phyloP scores from a whole-genome alignment of 305 asterid genomes.

The Solanum aculeatissimum region DNA sequence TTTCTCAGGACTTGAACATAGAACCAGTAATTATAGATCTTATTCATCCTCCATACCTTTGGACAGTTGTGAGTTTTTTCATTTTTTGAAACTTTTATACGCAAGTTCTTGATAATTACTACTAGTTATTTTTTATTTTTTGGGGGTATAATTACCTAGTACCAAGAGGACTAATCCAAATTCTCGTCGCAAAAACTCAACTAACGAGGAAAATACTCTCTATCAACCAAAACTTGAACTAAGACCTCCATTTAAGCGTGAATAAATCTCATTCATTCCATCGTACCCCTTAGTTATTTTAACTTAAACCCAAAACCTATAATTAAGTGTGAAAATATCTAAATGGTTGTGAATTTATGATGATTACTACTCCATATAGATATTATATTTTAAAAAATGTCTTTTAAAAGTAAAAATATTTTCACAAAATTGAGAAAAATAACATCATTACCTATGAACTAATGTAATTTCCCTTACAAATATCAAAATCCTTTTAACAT shows the following conservation, averaged over 20 bases:
- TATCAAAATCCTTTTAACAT: not conserved
- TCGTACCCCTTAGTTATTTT: not conserved
- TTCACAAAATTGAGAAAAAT: not conserved
- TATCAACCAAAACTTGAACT: accelerated
- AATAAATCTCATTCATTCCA: not conserved
- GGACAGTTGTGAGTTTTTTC: not conserved
- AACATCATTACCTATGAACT: not conserved
- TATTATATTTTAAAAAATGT: not conserved
- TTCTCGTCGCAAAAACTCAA: too few relatives aligned
- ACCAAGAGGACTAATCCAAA: not conserved
- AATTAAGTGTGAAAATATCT: not conserved
- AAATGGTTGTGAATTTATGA: not conserved
- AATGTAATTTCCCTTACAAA: not conserved
- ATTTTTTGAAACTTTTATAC: too few relatives aligned
- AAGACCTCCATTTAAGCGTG: accelerated
- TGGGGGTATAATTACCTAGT: not conserved
- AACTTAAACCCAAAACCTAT: accelerated
- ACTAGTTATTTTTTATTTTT: too few relatives aligned
- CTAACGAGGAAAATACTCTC: not conserved
- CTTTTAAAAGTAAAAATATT: not conserved
- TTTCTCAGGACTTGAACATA: not conserved
- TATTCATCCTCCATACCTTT: not conserved
- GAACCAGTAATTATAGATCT: not conserved
- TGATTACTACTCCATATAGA: not conserved
- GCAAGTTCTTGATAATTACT: not conserved